phyloP scores from a whole-genome alignment of 139 green algal species.

The Chlorella vulgaris region DNA sequence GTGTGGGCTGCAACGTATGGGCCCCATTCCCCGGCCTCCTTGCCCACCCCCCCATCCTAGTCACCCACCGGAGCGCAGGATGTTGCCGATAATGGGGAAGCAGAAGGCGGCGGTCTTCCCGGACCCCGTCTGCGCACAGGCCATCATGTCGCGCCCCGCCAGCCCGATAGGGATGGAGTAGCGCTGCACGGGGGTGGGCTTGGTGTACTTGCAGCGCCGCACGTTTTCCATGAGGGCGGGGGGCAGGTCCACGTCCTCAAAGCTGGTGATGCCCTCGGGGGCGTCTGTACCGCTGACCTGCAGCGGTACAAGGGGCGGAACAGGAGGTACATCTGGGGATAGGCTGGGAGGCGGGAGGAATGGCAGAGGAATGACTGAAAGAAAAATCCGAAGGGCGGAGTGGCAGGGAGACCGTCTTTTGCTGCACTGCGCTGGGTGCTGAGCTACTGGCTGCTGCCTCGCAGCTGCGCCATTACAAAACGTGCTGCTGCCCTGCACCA shows the following conservation, averaged over 20 bases:
- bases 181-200: conserved; percentile 97
- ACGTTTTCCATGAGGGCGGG: conserved; percentile 87
- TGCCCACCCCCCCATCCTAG: too few relatives aligned
- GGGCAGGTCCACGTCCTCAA: conserved; percentile 87
- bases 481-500: too few relatives aligned
- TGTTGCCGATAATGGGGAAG: conserved; percentile 97
- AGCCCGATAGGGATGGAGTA: conserved; percentile 97
- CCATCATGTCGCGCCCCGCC: conserved; percentile 95
- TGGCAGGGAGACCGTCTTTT: too few relatives aligned
- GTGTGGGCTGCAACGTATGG: too few relatives aligned
- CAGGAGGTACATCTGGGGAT: background rate
- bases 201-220: conserved; percentile 95
- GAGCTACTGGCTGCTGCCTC: too few relatives aligned
- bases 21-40: too few relatives aligned
- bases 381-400: too few relatives aligned
- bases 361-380: background rate
- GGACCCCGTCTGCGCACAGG: conserved; percentile 94
- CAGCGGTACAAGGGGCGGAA: background rate
- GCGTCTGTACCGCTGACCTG: conserved; percentile 84
- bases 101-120: conserved; percentile 99
- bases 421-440: too few relatives aligned
- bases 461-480: too few relatives aligned
- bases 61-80: conserved; percentile 62
- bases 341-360: background rate
- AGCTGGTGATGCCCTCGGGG: conserved; percentile 81